Evolutionary conservation across 1,284 basidiomycete species (phyloP).

Genomic region (Marasmius fiardii): DNA sequence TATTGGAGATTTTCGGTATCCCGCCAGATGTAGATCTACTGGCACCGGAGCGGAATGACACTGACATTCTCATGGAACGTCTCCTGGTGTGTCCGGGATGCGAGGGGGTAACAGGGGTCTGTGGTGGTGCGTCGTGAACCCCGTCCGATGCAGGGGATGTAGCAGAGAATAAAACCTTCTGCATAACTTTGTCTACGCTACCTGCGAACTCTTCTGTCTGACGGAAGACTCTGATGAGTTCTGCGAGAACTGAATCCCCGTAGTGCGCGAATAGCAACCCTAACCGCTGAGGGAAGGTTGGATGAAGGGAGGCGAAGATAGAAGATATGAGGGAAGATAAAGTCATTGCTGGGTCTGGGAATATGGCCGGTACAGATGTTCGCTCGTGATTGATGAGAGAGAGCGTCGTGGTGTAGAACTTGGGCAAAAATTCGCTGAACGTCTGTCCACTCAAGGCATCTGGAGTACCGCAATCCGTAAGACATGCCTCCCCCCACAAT

Average conservation of each 20-base stretch:
- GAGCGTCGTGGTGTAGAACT: slow-evolving; percentile 72
- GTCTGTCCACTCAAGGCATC: slow-evolving; percentile 24
- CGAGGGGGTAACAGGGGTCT: slow-evolving; percentile 20
- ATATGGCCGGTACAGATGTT: slow-evolving; percentile 74
- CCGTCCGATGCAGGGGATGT: slow-evolving; percentile 26
- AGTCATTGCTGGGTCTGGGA: slow-evolving; percentile 72
- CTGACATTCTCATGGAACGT: slow-evolving; percentile 69
- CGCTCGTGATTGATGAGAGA: slow-evolving; percentile 70
- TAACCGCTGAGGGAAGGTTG: slow-evolving; percentile 77
- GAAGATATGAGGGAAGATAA: slow-evolving; percentile 80
- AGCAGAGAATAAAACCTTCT: slow-evolving; percentile 59
- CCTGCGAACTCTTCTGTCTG: slow-evolving; percentile 80
- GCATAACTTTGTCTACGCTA: slow-evolving; percentile 68
- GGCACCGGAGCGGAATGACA: slow-evolving; percentile 56
- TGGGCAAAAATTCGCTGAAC: slow-evolving; percentile 67
- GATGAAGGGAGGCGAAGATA: slow-evolving; percentile 74
- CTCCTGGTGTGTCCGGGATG: slow-evolving; percentile 36
- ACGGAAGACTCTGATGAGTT: slow-evolving; percentile 69
- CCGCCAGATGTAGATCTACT: slow-evolving; percentile 33
- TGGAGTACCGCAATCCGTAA: slow-evolving; percentile 47
- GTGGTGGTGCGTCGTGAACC: slow-evolving; percentile 10
- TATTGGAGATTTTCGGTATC: slow-evolving; percentile 23
- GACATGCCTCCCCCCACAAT: slow-evolving; percentile 60
- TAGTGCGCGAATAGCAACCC: slow-evolving; percentile 62
- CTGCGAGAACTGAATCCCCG: slow-evolving; percentile 58